A percentile compares a stretch with the other conserved stretches of the same genome.
phyloP scores from a whole-genome alignment of 139 green algal species.

The Auxenochlorella protothecoides region DNA sequence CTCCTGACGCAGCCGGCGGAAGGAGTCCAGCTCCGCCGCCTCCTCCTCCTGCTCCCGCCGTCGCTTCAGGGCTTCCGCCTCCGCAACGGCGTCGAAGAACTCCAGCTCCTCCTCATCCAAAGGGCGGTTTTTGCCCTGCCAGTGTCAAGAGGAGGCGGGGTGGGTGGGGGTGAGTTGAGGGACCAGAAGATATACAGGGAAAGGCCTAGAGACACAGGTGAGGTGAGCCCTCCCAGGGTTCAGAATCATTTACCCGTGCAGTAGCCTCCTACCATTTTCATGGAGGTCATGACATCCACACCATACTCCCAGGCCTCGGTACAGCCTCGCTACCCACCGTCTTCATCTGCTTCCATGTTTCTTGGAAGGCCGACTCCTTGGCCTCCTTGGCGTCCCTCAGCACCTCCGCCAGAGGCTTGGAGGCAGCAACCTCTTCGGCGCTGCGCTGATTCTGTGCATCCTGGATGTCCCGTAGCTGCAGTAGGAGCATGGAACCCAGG shows the following conservation, averaged over 20 bases:
- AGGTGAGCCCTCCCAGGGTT: too few species aligned
- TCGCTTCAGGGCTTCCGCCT: slow-evolving; percentile 21
- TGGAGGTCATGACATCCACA: too few species aligned
- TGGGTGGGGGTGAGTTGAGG: background rate
- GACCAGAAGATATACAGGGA: too few species aligned
- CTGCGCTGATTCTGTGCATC: background rate
- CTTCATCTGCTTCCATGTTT: slow-evolving; percentile 76
- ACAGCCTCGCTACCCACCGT: slow-evolving; percentile 1
- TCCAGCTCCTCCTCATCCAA: slow-evolving; percentile 73
- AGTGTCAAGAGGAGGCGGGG: background rate
- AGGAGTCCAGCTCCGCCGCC: slow-evolving; percentile 44
- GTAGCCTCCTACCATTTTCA: too few species aligned
- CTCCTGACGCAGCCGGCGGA: slow-evolving; percentile 15
- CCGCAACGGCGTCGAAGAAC: slow-evolving; percentile 50
- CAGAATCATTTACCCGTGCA: too few species aligned
- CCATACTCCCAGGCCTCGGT: too few species aligned
- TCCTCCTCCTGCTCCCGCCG: slow-evolving; percentile 25
- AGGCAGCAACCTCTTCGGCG: slow-evolving; percentile 13
- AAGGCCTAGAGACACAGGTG: too few species aligned
- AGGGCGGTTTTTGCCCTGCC: slow-evolving; percentile 69
- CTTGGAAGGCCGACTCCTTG: slow-evolving; percentile 67
- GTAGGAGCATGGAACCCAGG: background rate
- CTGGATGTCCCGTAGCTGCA: slow-evolving; percentile 51
- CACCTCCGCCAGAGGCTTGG: slow-evolving; percentile 61
- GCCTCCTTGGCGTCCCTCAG: slow-evolving; percentile 56